phyloP scores from a whole-genome alignment of 805 yeast species.

The Cyberlindnera lachancei region DNA sequence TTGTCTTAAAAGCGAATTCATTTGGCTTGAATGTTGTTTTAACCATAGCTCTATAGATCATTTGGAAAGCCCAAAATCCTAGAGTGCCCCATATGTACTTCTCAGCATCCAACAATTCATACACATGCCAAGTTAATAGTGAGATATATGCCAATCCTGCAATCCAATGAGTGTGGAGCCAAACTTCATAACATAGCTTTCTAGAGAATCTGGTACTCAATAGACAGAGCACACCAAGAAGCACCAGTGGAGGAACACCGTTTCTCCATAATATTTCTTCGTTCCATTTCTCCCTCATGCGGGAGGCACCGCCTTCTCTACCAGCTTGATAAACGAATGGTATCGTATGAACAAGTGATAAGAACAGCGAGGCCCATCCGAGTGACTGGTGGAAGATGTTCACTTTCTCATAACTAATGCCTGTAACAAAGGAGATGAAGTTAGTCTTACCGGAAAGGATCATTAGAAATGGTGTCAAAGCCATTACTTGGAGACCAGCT shows the following conservation, averaged over 20 bases:
- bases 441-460: slow-evolving; percentile 47
- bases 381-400: slow-evolving; percentile 39
- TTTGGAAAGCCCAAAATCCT: slow-evolving; percentile 43
- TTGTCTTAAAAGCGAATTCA: slow-evolving; percentile 30
- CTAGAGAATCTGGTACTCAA: slow-evolving; percentile 35
- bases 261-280: slow-evolving; percentile 20
- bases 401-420: slow-evolving; percentile 48
- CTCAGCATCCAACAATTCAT: slow-evolving; percentile 27
- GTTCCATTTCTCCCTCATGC: slow-evolving; percentile 18
- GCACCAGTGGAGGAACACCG: slow-evolving; percentile 44
- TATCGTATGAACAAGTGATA: slow-evolving; percentile 41
- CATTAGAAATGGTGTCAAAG: slow-evolving; percentile 42
- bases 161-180: slow-evolving; percentile 47
- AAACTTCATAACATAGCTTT: slow-evolving; percentile 36
- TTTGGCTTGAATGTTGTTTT: slow-evolving; percentile 42
- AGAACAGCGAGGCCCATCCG: slow-evolving; percentile 35
- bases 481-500: slow-evolving; percentile 43
- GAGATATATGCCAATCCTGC: slow-evolving; percentile 41
- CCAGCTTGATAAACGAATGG: slow-evolving; percentile 40
- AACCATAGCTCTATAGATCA: slow-evolving; percentile 36
- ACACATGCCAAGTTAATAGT: slow-evolving; percentile 38
- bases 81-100: slow-evolving; percentile 43
- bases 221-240: slow-evolving; percentile 36
- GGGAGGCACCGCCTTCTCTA: slow-evolving; percentile 40
- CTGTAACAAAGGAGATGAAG: slow-evolving; percentile 40